phyloP scores from a whole-genome alignment of 2,329 filamentous ascomycete genomes.

The Ploettnerulaceae sp. region DNA sequence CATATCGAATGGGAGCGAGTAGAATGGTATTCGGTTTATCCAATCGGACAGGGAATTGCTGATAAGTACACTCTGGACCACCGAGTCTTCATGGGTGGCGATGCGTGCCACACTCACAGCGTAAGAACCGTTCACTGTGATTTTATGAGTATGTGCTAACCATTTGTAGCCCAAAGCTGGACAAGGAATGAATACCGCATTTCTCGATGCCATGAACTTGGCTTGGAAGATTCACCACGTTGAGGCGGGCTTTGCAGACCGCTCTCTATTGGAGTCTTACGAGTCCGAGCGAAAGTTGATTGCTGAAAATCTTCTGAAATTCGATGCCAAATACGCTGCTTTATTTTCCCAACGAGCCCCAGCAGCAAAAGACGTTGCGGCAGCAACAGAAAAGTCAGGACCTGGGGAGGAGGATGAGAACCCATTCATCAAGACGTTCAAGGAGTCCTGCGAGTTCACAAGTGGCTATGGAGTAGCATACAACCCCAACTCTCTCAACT shows the following conservation, averaged over 20 bases:
- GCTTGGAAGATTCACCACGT: slow-evolving; percentile 96
- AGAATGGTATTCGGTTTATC: slow-evolving; percentile 73
- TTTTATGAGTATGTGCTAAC: slow-evolving; percentile 51
- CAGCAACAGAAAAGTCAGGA: slow-evolving; percentile 47
- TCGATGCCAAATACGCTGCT: slow-evolving; percentile 85
- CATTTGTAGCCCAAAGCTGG: slow-evolving; percentile 63
- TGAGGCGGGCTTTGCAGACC: slow-evolving; percentile 72
- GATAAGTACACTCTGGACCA: slow-evolving; percentile 63
- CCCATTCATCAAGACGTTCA: slow-evolving; percentile 84
- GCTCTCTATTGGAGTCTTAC: slow-evolving; percentile 75
- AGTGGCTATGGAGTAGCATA: slow-evolving; percentile 89
- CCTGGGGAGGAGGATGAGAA: slow-evolving; percentile 51
- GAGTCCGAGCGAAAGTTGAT: slow-evolving; percentile 80
- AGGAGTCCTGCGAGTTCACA: slow-evolving; percentile 86
- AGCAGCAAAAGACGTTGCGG: slow-evolving; percentile 65
- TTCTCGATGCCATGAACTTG: slow-evolving; percentile 78
- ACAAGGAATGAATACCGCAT: slow-evolving; percentile 77
- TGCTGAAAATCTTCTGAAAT: slow-evolving; percentile 77
- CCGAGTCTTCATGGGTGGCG: slow-evolving; percentile 69
- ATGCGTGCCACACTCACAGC: slow-evolving; percentile 76
- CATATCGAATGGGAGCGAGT: slow-evolving; percentile 61
- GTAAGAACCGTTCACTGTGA: slow-evolving; percentile 39
- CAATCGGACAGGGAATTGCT: slow-evolving; percentile 69
- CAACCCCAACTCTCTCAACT: slow-evolving; percentile 77
- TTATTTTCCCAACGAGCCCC: slow-evolving; percentile 79